Evolutionary conservation across 495 filamentous ascomycete genomes (phyloP).

Genomic region (Collariella sp.): DNA sequence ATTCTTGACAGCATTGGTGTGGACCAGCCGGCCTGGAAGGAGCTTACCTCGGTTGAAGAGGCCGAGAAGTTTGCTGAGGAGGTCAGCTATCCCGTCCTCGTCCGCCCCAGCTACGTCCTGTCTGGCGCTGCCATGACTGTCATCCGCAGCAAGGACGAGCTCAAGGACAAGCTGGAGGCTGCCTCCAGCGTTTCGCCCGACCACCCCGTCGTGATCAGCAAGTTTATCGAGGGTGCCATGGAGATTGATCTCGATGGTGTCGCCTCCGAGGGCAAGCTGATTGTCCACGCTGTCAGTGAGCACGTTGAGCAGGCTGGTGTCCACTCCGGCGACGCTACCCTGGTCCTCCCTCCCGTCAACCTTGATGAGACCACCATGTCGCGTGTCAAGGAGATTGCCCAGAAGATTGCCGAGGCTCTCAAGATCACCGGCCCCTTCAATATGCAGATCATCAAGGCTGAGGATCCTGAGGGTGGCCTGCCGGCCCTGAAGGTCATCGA

Average conservation of each 20-base stretch:
- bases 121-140: conserved; percentile 99
- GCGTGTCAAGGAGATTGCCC: conserved; percentile 85
- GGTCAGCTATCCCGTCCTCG: conserved; percentile 88
- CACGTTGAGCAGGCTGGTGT: conserved; percentile 97
- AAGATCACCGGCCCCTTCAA: conserved; percentile 97
- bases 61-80: conserved; percentile 78
- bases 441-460: conserved; percentile 98
- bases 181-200: conserved; percentile 89
- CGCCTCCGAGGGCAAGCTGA: conserved; percentile 73
- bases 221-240: conserved; percentile 96
- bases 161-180: conserved; percentile 84
- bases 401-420: conserved; percentile 96
- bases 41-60: conserved; percentile 83
- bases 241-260: conserved; percentile 98
- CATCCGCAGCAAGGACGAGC: conserved; percentile 84
- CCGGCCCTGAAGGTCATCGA: conserved; percentile 89
- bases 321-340: conserved; percentile 93
- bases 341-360: conserved; percentile 81
- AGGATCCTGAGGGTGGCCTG: conserved; percentile 59
- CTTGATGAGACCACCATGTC: conserved; percentile 67
- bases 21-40: conserved; percentile 96
- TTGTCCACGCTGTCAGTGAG: conserved; percentile 91
- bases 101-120: conserved; percentile 93
- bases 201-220: conserved; percentile 97
- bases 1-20: conserved; percentile 92